Conservation (phyloP, 2,329 filamentous ascomycete genomes). For the Aschersonia sp. region DNA sequence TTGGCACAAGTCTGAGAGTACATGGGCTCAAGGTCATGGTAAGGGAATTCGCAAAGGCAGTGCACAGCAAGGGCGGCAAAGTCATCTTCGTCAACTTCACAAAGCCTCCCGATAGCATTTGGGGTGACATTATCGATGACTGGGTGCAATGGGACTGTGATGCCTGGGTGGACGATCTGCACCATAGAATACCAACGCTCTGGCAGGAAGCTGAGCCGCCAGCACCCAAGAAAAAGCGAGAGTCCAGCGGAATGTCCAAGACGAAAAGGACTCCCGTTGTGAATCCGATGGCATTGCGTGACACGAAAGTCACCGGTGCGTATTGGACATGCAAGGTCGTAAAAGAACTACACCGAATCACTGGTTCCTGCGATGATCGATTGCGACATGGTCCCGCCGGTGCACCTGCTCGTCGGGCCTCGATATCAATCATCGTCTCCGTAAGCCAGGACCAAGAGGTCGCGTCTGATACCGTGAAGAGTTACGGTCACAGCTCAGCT, state of each 20-base stretch:
- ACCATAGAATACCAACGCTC: slow-evolving; percentile 40
- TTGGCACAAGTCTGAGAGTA: slow-evolving; percentile 57
- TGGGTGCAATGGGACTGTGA: slow-evolving; percentile 67
- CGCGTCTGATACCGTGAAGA: background rate
- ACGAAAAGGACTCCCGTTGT: slow-evolving; percentile 17
- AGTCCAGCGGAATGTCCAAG: slow-evolving; percentile 11
- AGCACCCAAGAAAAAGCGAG: slow-evolving; percentile 23
- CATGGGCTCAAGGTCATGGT: slow-evolving; percentile 60
- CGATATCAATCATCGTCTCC: slow-evolving; percentile 5
- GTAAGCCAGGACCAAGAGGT: background rate
- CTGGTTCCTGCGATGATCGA: slow-evolving; percentile 6
- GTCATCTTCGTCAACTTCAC: slow-evolving; percentile 64
- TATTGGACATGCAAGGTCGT: slow-evolving; percentile 29
- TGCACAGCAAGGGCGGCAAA: slow-evolving; percentile 52
- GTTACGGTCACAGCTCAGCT: slow-evolving; percentile 1
- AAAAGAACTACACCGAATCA: slow-evolving; percentile 21
- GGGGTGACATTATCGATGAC: slow-evolving; percentile 60
- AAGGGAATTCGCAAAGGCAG: slow-evolving; percentile 55
- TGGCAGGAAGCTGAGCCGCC: slow-evolving; percentile 39
- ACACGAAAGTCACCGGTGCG: slow-evolving; percentile 30
- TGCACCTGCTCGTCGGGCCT: slow-evolving; percentile 7
- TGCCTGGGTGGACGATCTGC: slow-evolving; percentile 53
- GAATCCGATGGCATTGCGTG: slow-evolving; percentile 27
- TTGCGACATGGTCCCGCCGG: background rate
- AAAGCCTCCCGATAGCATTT: slow-evolving; percentile 55